Conservation (phyloP, 73 alveolate species). For the Paraurostyla sp. region DNA sequence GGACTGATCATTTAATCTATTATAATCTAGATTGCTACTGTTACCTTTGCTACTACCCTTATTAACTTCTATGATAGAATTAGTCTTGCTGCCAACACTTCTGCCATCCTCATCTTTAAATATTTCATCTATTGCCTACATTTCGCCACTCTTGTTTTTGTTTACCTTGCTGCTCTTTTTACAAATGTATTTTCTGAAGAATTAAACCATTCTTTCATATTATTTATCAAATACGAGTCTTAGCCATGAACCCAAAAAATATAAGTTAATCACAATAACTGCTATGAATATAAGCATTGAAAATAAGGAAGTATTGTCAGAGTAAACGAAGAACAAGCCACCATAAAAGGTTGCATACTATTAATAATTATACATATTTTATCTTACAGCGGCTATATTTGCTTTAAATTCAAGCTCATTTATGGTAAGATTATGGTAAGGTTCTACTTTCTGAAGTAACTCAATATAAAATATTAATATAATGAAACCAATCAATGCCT, state of each 20-base stretch:
- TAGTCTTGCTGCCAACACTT: no score
- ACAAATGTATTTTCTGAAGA: neutral
- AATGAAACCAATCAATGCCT: slow-evolving; percentile 60
- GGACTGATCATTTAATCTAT: no score
- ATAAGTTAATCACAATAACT: neutral
- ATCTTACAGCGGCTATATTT: slow-evolving; percentile 60
- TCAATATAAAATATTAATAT: slow-evolving; percentile 39
- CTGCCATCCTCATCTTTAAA: no score
- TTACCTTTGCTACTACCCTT: no score
- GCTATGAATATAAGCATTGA: neutral
- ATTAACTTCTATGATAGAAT: no score
- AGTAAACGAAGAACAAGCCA: slow-evolving; percentile 62
- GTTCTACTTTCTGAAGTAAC: slow-evolving; percentile 63
- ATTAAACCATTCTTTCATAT: neutral
- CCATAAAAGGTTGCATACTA: slow-evolving; percentile 71
- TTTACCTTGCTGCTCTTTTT: no score
- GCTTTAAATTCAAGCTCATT: slow-evolving; percentile 67
- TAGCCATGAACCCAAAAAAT: slow-evolving; percentile 50
- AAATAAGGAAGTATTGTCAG: neutral
- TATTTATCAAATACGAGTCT: neutral
- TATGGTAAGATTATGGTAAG: slow-evolving; percentile 47
- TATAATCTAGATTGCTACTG: no score
- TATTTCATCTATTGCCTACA: no score
- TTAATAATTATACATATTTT: neutral
- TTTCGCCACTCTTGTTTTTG: no score